Percentiles rank a stretch among this genome's conserved stretches.
phyloP scores from a whole-genome alignment of 768 basidiomycete genomes.

The Phaffia tasmanica region DNA sequence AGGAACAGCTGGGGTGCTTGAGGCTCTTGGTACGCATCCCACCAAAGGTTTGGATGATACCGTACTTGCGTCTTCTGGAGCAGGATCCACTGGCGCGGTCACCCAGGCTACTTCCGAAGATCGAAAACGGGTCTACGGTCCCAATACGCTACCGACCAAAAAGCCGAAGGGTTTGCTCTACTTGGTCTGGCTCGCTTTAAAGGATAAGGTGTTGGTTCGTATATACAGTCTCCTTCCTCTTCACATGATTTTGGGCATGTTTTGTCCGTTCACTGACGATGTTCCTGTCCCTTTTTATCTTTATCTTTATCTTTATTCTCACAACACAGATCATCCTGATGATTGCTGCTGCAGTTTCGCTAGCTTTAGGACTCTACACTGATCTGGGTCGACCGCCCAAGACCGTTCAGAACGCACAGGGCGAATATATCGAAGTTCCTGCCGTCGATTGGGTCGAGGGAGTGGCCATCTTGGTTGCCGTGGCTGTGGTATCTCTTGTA shows the following conservation, averaged over 20 bases:
- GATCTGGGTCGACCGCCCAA: slow-evolving; percentile 67
- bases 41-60: slow-evolving; percentile 37
- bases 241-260: not conserved
- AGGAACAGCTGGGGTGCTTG: slow-evolving; percentile 55
- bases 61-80: slow-evolving; percentile 19
- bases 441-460: slow-evolving; percentile 26
- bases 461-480: slow-evolving; percentile 44
- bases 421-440: slow-evolving; percentile 9
- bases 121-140: slow-evolving; percentile 58
- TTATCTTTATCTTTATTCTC: not conserved
- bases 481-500: slow-evolving; percentile 53
- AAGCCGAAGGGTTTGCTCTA: slow-evolving; percentile 56
- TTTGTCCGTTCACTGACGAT: slow-evolving; percentile 1
- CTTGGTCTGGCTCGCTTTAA: slow-evolving; percentile 74
- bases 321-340: slow-evolving; percentile 63
- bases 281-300: not conserved
- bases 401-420: slow-evolving; percentile 28
- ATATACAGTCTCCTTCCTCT: not conserved
- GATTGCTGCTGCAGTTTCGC: slow-evolving; percentile 80
- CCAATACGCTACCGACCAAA: slow-evolving; percentile 62
- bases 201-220: slow-evolving; percentile 80
- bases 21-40: slow-evolving; percentile 59
- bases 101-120: slow-evolving; percentile 47
- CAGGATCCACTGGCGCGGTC: not conserved
- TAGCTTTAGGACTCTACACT: slow-evolving; percentile 88